These are phyloP conservation scores for Halocafeteria seosinensis DNA, from an alignment of 108 stramenopile species.

Conservation along the genomic window DNA sequence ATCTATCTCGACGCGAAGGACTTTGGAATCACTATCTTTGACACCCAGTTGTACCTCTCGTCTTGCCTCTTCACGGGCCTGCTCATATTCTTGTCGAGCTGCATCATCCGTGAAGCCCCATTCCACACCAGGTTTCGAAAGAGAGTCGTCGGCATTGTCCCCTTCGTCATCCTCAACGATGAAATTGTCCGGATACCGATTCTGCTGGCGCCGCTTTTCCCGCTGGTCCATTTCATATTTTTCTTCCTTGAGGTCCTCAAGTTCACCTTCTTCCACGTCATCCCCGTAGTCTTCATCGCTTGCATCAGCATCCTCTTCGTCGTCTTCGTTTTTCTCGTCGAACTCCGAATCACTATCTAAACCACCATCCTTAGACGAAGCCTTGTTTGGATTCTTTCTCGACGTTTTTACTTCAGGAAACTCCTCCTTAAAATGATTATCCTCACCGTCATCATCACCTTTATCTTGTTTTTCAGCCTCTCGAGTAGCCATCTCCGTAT, in stretches of 20 bases:
- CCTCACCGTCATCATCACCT: no score
- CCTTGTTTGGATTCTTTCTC: no score
- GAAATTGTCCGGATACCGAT: no score
- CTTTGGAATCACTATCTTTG: neutral
- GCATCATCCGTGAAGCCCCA: no score
- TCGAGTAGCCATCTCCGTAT: neutral
- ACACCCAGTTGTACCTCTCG: neutral
- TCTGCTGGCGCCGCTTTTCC: neutral
- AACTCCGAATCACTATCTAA: no score
- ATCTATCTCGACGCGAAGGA: conserved; percentile 3
- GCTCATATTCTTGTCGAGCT: neutral
- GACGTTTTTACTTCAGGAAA: no score
- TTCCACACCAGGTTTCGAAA: no score
- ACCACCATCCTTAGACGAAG: no score
- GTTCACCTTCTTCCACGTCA: neutral
- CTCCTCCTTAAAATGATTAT: no score
- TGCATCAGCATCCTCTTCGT: neutral
- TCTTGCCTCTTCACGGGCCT: neutral
- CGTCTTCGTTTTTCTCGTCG: no score
- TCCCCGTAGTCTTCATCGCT: neutral
- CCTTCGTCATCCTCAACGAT: no score
- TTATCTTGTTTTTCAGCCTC: neutral
- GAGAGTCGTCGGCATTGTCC: no score
- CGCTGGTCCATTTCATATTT: neutral
- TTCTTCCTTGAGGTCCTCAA: neutral